Base-by-base conservation (phyloP, 2,329 filamentous ascomycete species). In the Ascochyta pisi region DNA sequence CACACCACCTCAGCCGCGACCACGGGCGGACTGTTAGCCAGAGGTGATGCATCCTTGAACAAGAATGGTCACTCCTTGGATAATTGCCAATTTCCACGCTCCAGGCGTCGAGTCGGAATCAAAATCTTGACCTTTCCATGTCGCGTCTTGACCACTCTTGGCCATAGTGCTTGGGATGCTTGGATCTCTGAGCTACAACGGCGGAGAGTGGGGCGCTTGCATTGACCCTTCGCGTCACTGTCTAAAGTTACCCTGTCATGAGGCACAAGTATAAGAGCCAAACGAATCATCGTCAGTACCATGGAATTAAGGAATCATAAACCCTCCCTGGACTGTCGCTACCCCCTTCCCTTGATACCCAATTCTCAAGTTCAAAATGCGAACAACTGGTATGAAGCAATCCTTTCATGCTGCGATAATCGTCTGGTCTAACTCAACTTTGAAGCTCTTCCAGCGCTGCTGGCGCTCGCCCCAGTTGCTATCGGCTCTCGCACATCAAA, bases 131-230 rank as follows among this genome's bases (percentile, higher is more conserved):
- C 15, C 15, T 41, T 26, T 35, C n/a, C 54, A 57, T 58, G 43
- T 27, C 31, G 33, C 53, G 47, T 42, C 60, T 64, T 56, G 57
- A 52, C 54, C 58, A 46, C 39, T 51, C 63, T 66, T 64, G 54
- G 63, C 61, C 33, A 42, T 57, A 59, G 57, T 64, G 63, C 63
- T 64, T 65, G 48, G 46, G 10, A 26, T 53, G 63, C 59, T 65
- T 64, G 39, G 39, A 33, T 47, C 31, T 34, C 31, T 58, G 50
- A 43, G 48, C 47, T 45, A 41, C 31, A 31, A 45, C 42, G 46
- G 41, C 42, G 52, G 41, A 45, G 43, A 8, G 24, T 48, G 34
- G 42, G 45, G 24, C 16, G 46, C 40, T 33, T 46, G n/a, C 46
- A 31, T 37, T 29, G 29, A 23, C 7, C n/a, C 24, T 40, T 19